Base-by-base conservation (phyloP, 108 stramenopile genomes). In the Conticribra weissflogii region DNA sequence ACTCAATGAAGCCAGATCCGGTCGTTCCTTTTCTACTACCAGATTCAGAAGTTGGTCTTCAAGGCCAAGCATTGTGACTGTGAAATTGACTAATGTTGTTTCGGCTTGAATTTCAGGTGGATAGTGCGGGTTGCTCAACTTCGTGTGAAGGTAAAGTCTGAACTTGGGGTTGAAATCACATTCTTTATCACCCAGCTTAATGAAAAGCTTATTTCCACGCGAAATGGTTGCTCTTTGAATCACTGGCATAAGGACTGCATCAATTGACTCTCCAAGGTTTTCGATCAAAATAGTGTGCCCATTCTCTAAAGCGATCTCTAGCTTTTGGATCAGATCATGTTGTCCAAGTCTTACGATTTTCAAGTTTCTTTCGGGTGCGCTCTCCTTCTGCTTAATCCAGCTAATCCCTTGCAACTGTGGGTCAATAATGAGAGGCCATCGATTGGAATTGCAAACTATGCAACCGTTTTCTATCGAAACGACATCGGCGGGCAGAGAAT, bases 101-200 rank as follows among this genome's bases (percentile, higher is more conserved):
- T 90, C 91, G 9, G 93, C 88, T 75, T 91, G 91, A 22, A 94
- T 87, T 72, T 94, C 93, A 23, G 93, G 90, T 17, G 91, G 93
- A 74, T 87, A 92, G 48, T 89, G 89, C 30, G 93, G 89, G 60
- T 92, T 91, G 45, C 73, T 68, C 34, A 91, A 59, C 66, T 89
- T 91, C 2, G 91, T 92, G 74, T 94, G 93, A 36, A 94, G 70
- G 49, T 87, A 90, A 9, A 94, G 86, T n/a, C 84, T 64, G 83
- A 94, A 94, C 23, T 89, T 70, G 16, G 85, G 81, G 68, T 92
- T 86, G 63, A 89, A 91, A 45, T 92, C 91, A 16, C 88, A 82
- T 63, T 94, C 93, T 33, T 86, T 86, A 63, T 92, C 91, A 3
- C 93, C 93, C 5, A 94, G 46, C 65, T 90, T 87, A 72, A 94